A percentile compares a stretch with the other conserved stretches of the same genome.
Evolutionary conservation across 2,329 filamentous ascomycete genomes (phyloP).

Genomic region (Macrophomina tecta): DNA sequence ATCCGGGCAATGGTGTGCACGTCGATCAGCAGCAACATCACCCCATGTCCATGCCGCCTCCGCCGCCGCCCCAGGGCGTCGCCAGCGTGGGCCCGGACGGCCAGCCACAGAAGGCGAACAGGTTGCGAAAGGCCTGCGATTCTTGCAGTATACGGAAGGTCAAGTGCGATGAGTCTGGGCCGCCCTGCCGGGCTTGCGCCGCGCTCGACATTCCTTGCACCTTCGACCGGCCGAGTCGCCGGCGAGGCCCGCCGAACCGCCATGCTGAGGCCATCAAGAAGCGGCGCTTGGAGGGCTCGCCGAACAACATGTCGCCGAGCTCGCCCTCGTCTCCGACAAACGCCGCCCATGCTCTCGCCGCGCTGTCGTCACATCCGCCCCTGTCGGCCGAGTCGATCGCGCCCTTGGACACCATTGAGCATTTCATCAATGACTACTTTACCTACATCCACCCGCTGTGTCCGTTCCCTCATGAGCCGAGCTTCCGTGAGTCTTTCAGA

Average conservation of each 20-base stretch:
- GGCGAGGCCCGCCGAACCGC: constrained; percentile 69
- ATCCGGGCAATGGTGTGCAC: constrained; percentile 21
- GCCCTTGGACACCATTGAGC: constrained; percentile 69
- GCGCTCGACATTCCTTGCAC: constrained; percentile 71
- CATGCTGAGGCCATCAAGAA: constrained; percentile 72
- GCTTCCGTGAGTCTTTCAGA: constrained; percentile 72
- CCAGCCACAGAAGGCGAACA: constrained; percentile 42
- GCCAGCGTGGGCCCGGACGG: constrained; percentile 19
- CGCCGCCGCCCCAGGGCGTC: constrained; percentile 24
- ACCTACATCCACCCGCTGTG: constrained; percentile 79
- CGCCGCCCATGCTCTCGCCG: constrained; percentile 59
- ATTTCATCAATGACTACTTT: constrained; percentile 81
- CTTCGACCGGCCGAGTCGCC: constrained; percentile 67
- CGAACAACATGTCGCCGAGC: constrained; percentile 50
- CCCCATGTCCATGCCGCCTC: constrained; percentile 25
- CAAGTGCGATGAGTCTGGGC: constrained; percentile 69
- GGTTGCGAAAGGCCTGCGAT: constrained; percentile 49
- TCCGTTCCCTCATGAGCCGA: constrained; percentile 80
- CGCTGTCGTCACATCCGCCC: constrained; percentile 54
- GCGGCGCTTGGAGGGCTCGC: constrained; percentile 57
- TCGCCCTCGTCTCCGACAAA: constrained; percentile 59
- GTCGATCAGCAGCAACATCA: constrained; percentile 27
- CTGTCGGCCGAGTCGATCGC: constrained; percentile 72
- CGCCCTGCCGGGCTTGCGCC: constrained; percentile 69
- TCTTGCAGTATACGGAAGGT: constrained; percentile 51